A percentile compares a stretch with the other conserved stretches of the same genome.
Conservation (phyloP, 257 asterid genomes). For the Capsicum chinense region DNA sequence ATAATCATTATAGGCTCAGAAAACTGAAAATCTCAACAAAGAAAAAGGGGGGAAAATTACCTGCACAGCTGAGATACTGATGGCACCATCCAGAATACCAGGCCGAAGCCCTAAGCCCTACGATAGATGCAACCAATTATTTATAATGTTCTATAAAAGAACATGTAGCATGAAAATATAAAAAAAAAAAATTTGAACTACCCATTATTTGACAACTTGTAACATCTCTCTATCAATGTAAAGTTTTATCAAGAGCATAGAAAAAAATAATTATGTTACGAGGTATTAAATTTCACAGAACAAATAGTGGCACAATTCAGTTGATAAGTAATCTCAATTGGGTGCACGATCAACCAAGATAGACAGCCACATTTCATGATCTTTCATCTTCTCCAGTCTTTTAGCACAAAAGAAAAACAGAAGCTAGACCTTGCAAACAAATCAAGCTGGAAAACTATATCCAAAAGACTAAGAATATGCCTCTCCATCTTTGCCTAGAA, state of each 20-base stretch:
- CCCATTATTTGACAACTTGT: not conserved
- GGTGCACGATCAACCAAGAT: conserved; percentile 8
- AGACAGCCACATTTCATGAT: not conserved
- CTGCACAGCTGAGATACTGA: conserved; percentile 98
- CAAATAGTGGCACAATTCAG: not conserved
- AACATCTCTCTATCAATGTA: not conserved
- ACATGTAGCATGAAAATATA: not conserved
- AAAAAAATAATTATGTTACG: not conserved
- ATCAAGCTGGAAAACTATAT: not conserved
- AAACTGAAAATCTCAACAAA: conserved; percentile 21
- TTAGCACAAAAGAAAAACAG: not conserved
- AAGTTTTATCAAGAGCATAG: conserved; percentile 6
- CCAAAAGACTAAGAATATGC: not conserved
- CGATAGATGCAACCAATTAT: conserved; percentile 28
- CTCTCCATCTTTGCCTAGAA: not conserved
- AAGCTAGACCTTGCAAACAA: not conserved
- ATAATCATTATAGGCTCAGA: not conserved
- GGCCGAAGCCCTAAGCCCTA: conserved; percentile 90
- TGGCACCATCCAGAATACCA: conserved; percentile 96
- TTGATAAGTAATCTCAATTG: not conserved
- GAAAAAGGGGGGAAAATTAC: conserved; percentile 41
- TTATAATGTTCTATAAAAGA: not conserved
- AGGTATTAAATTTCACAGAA: not conserved
- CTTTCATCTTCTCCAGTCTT: not conserved
- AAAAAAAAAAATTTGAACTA: not conserved